Conservation (phyloP, 2,329 filamentous ascomycete genomes). For the Trichoderma breve region DNA sequence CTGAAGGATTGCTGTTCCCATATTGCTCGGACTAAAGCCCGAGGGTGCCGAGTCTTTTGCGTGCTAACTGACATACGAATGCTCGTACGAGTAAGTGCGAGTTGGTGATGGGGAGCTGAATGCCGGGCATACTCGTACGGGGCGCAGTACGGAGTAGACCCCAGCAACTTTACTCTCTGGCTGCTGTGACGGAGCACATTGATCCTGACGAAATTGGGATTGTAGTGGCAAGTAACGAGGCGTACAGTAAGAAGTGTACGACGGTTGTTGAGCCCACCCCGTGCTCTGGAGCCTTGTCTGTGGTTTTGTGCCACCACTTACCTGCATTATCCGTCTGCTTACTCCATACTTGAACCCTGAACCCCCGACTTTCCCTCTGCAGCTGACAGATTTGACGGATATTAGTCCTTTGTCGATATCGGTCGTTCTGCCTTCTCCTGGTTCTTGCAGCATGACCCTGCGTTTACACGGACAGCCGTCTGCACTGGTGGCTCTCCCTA, state of each 20-base stretch:
- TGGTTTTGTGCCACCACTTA: background rate
- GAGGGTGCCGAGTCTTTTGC: background rate
- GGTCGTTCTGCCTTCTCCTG: background rate
- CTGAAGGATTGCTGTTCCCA: background rate
- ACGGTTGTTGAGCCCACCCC: background rate
- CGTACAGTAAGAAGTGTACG: background rate
- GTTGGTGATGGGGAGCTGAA: background rate
- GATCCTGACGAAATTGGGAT: background rate
- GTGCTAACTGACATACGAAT: background rate
- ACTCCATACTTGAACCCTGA: background rate
- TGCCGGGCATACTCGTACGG: background rate
- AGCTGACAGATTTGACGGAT: background rate
- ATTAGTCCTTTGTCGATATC: background rate
- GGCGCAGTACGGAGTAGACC: background rate
- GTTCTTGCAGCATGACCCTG: slow-evolving; percentile 5
- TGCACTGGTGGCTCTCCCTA: background rate
- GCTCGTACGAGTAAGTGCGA: background rate
- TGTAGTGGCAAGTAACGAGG: background rate
- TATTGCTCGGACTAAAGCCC: background rate
- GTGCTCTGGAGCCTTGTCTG: background rate
- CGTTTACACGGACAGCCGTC: background rate
- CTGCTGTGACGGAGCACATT: background rate
- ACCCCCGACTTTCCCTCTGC: background rate
- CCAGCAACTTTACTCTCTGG: background rate
- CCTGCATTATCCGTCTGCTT: background rate